phyloP scores from a whole-genome alignment of 768 basidiomycete species.

The Solioccasus polychromus region DNA sequence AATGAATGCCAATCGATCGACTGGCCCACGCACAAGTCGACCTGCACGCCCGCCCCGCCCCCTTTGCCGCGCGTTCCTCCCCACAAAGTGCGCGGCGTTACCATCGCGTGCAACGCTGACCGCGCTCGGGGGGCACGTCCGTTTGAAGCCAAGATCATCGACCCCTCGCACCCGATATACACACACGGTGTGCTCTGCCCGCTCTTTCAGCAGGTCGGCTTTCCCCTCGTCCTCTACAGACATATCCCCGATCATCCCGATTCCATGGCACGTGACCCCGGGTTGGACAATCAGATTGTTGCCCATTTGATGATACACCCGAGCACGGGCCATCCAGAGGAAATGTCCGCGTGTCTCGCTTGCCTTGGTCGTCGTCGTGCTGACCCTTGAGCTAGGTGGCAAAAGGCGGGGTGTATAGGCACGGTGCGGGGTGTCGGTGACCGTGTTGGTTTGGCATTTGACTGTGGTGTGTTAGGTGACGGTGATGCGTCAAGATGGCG shows the following conservation, averaged over 20 bases:
- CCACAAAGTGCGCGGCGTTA: slow-evolving; percentile 16
- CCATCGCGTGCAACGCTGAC: slow-evolving; percentile 25
- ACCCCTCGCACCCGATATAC: slow-evolving; percentile 26
- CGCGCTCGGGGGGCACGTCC: slow-evolving; percentile 19
- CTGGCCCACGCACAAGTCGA: slow-evolving; percentile 21
- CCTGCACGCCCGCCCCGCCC: slow-evolving; percentile 5
- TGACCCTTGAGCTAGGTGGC: slow-evolving; percentile 17
- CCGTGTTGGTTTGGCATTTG: too few relatives aligned
- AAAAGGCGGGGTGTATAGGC: slow-evolving; percentile 24
- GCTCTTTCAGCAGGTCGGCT: slow-evolving; percentile 26
- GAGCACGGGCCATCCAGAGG: slow-evolving; percentile 22
- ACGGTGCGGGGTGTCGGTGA: slow-evolving; percentile 22
- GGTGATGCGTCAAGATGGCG: slow-evolving; percentile 25
- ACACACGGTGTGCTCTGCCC: slow-evolving; percentile 22
- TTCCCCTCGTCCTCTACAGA: slow-evolving; percentile 30
- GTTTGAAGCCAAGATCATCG: slow-evolving; percentile 21
- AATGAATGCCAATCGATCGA: slow-evolving; percentile 25
- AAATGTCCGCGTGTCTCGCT: too few relatives aligned
- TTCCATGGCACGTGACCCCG: slow-evolving; percentile 18
- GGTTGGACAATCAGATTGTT: slow-evolving; percentile 30
- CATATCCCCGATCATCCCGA: slow-evolving; percentile 19
- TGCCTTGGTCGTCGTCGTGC: too few relatives aligned
- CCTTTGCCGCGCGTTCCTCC: background rate
- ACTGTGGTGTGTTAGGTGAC: slow-evolving; percentile 17
- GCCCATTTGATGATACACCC: slow-evolving; percentile 31